Conservation (phyloP, 179 eudicot species). For the Heliamphora pulchella region DNA sequence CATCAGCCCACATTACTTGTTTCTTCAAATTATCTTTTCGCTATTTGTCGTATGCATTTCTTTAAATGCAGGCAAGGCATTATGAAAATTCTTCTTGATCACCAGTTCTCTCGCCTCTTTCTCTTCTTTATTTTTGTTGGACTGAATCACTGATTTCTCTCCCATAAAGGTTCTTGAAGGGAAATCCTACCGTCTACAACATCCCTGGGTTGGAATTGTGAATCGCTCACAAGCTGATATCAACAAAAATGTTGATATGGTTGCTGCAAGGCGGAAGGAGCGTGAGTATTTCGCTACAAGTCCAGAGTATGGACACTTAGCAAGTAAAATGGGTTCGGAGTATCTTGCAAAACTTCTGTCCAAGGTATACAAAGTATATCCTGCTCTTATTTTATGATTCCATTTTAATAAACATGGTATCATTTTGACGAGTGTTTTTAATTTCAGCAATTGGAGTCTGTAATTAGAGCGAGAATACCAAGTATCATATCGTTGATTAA, state of each 20-base stretch:
- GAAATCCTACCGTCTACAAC: slow-evolving; percentile 68
- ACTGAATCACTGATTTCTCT: neutral
- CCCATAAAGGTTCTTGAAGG: slow-evolving; percentile 79
- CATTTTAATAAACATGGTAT: neutral
- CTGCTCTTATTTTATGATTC: slow-evolving; percentile 1
- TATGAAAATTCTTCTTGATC: neutral
- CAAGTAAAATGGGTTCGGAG: slow-evolving; percentile 87
- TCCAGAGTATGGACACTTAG: slow-evolving; percentile 73
- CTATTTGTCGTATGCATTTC: neutral
- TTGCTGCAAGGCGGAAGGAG: slow-evolving; percentile 64
- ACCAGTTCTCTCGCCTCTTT: neutral
- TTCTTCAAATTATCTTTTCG: neutral
- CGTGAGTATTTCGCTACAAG: slow-evolving; percentile 78
- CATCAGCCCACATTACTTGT: neutral
- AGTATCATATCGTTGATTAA: slow-evolving; percentile 66
- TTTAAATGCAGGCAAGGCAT: neutral
- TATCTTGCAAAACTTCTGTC: slow-evolving; percentile 89
- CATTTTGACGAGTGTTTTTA: slow-evolving; percentile 10
- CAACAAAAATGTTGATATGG: slow-evolving; percentile 73
- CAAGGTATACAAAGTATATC: slow-evolving; percentile 30
- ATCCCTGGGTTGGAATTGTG: slow-evolving; percentile 88
- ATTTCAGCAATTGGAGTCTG: slow-evolving; percentile 75
- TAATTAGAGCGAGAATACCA: slow-evolving; percentile 71
- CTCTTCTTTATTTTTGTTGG: neutral
- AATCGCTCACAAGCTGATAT: slow-evolving; percentile 93